Base-by-base conservation (phyloP, 2,329 filamentous ascomycete species). In the Fusarium cicatricum region DNA sequence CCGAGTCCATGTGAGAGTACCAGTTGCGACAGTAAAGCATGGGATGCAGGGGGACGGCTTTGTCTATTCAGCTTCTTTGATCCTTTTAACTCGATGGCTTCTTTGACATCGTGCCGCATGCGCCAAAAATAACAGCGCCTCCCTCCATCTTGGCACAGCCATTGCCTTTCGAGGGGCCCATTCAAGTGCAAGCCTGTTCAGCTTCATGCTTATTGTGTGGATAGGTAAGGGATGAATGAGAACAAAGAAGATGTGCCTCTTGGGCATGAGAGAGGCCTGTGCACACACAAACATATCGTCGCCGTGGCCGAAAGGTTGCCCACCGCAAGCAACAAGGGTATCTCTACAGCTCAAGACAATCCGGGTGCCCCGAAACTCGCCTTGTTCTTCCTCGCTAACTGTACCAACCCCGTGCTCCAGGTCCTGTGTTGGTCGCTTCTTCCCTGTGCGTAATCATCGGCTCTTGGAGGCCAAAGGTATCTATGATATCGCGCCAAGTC, bases 371-470 rank as follows among this genome's bases (percentile, higher is more conserved):
- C n/a, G 9, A 29, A 23, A 50, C 28, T 51, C 11, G 14, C 17
- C 29, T 38, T 45, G 23, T 43, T 52, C 44, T 36, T 53, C 39
- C 19, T 41, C 31, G 40, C 71, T 66, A 89, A 61, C 80, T 83
- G 70, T 91, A 90, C 89, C 89, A 92, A 19, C 87, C 85, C 31
- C 80, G 75, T 11, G 81, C 80, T 3, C 83, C 85, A 6, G 83
- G 82, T 2, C 80, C 81, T 23, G 78, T 72, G 26, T 73, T 74
- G 7, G 74, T 74, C 52, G 84, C 78, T 60, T 91, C 87, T 58
- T 84, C 78, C 14, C 95, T 85, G 72, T 97, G 90, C n/a, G 88
- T 84, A 59, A 99, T 98, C 74, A 97, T 88, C 2, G 90, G 82
- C 61, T 91, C 81, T n/a, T 78, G 83, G 62, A 98, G 91, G 21